A percentile compares a stretch with the other conserved stretches of the same genome.
phyloP scores from a whole-genome alignment of 345 rosid species.

The Geranium brycei region DNA sequence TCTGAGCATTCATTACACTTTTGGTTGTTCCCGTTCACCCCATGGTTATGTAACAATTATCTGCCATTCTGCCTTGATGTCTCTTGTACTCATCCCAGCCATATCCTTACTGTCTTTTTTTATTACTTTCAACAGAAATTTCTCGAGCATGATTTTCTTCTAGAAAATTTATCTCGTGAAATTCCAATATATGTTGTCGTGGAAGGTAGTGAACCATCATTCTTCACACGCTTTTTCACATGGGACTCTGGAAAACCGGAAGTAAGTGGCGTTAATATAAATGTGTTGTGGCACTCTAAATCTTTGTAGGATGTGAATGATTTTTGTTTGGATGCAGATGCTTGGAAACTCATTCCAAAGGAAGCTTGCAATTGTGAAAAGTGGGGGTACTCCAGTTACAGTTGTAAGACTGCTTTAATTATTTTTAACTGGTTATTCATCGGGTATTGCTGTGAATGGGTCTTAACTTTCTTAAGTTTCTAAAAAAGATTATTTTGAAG shows the following conservation, averaged over 20 bases:
- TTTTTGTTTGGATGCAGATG: constrained; percentile 43
- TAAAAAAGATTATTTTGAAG: no score
- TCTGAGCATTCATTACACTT: not conserved
- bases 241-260: constrained; percentile 82
- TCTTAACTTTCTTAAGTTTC: no score
- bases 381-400: constrained; percentile 47
- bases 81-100: no score
- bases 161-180: constrained; percentile 57
- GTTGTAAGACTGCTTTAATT: constrained; percentile 43
- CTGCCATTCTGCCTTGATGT: no score
- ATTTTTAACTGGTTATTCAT: no score
- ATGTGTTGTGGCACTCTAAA: constrained; percentile 6
- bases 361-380: constrained; percentile 67
- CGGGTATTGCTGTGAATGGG: no score
- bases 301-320: constrained; percentile 5
- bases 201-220: constrained; percentile 93
- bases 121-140: constrained; percentile 43
- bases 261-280: constrained; percentile 32
- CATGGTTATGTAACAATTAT: no score
- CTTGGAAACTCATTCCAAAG: constrained; percentile 93
- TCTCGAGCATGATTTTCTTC: constrained; percentile 58
- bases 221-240: constrained; percentile 82
- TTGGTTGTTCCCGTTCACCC: no score
- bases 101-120: no score
- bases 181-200: constrained; percentile 55